These are phyloP conservation scores for Aspergillus terreus DNA, from an alignment of 2,329 filamentous ascomycete genomes.

Conservation along the genomic window DNA sequence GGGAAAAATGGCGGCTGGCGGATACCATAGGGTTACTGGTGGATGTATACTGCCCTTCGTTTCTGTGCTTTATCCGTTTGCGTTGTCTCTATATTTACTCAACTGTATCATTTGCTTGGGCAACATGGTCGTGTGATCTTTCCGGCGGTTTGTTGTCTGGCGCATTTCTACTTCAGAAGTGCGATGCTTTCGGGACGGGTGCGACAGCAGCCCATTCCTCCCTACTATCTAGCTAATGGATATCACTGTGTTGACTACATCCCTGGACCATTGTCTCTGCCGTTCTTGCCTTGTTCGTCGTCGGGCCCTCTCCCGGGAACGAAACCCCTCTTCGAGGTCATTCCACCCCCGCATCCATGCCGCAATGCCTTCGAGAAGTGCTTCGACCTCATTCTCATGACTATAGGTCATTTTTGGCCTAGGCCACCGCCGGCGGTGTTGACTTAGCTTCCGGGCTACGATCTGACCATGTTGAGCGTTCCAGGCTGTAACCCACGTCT, in stretches of 20 bases:
- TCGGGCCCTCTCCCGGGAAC: conserved; percentile 55
- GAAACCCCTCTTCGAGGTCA: conserved; percentile 40
- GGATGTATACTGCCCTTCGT: conserved; percentile 11
- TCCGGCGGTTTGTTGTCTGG: too few species aligned
- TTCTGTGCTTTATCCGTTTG: conserved; percentile 5
- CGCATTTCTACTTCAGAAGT: too few species aligned
- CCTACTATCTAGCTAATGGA: too few species aligned
- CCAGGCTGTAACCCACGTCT: conserved; percentile 29
- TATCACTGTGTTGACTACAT: too few species aligned
- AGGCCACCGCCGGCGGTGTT: conserved; percentile 1
- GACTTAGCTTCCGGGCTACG: conserved; percentile 2
- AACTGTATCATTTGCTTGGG: conserved; percentile 6
- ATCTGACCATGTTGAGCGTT: conserved; percentile 19
- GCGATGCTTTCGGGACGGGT: too few species aligned
- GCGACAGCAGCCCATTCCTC: too few species aligned
- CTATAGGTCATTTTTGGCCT: conserved; percentile 11
- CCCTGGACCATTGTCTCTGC: background rate
- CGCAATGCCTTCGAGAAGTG: conserved; percentile 36
- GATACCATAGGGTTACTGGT: conserved; percentile 20
- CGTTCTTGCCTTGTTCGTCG: conserved; percentile 25
- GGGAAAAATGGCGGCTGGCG: conserved; percentile 24
- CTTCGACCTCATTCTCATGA: conserved; percentile 23
- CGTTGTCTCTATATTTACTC: background rate
- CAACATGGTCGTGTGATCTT: too few species aligned
- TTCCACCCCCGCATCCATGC: conserved; percentile 44